Evolutionary conservation across 768 basidiomycete species (phyloP), one percentile per base, ranked within the genome.

Genomic region (Pisolithus tinctorius): DNA sequence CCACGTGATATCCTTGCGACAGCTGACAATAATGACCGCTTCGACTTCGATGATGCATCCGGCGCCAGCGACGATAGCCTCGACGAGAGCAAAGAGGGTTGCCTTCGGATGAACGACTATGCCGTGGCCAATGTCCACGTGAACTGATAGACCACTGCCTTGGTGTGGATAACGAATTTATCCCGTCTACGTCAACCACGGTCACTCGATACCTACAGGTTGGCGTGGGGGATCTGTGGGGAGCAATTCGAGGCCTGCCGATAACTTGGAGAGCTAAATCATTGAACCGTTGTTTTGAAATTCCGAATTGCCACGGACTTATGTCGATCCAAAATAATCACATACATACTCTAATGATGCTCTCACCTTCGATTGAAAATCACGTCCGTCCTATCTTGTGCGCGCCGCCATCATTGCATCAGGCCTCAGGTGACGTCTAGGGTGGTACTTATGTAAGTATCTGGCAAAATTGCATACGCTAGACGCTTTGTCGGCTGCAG

Each of bases 101-200:
- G 90, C 92, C 64, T 94, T 92, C 0, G 95, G 94, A 57, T 98
- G 94, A 20, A 98, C 82, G 49, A 97, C 83, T 0, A 86, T 86
- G 83, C 90, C 88, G 63, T 88, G 76, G 26, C 93, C 93, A 51
- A 99, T 87, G 55, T 97, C 93, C 29, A 91, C 89, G 71, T 96
- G 93, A 20, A 20, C 63, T 92, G 88, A 64, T 90, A 92, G 27
- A 97, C 87, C 45, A 95, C 78, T 6, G 92, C 88, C 63, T 84
- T 91, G 2, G 93, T 88, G 58, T 95, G 91, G 42, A 96, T 90
- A 6, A 86, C 87, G 62, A 89, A 86, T 64, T 88, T 89, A 73
- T 93, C 88, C 58, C 87, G 86, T 68, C 90, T 93, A 62, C 20
- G 45, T 23, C 6, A 27, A 29, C 9, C 13, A 17, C 40, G 20